These are phyloP conservation scores for Ophiostoma sp. DNA, from an alignment of 2,329 filamentous ascomycete genomes.

Conservation along the genomic window DNA sequence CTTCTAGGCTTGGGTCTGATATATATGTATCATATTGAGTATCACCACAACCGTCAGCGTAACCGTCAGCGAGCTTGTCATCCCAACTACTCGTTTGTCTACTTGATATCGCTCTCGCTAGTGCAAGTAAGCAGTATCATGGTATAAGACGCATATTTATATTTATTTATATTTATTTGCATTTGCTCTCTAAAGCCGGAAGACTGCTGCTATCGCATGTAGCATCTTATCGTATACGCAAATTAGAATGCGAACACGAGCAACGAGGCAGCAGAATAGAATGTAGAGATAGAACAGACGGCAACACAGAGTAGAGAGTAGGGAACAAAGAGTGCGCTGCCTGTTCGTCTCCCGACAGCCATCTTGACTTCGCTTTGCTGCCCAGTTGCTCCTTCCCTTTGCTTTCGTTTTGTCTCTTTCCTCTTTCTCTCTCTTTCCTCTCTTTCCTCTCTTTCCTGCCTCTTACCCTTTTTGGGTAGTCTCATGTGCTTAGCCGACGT, in stretches of 20 bases:
- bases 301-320: not conserved
- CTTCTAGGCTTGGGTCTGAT: not conserved
- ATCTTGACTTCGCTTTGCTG: not conserved
- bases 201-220: not conserved
- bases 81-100: not conserved
- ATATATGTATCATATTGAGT: not conserved
- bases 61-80: not conserved
- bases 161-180: not conserved
- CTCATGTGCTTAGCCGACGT: constrained; percentile 9
- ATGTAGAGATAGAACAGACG: no score
- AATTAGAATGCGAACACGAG: constrained; percentile 13
- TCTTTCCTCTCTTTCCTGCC: no score
- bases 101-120: constrained; percentile 1
- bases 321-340: not conserved
- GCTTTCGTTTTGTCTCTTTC: not conserved
- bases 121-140: not conserved
- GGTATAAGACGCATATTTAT: not conserved
- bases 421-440: not conserved
- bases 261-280: not conserved
- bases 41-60: constrained; percentile 4
- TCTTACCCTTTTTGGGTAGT: not conserved
- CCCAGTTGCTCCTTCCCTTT: not conserved
- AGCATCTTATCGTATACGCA: not conserved
- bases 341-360: not conserved
- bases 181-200: not conserved